These are phyloP conservation scores for Linum tenue DNA, from an alignment of 345 rosid species.

Conservation along the genomic window DNA sequence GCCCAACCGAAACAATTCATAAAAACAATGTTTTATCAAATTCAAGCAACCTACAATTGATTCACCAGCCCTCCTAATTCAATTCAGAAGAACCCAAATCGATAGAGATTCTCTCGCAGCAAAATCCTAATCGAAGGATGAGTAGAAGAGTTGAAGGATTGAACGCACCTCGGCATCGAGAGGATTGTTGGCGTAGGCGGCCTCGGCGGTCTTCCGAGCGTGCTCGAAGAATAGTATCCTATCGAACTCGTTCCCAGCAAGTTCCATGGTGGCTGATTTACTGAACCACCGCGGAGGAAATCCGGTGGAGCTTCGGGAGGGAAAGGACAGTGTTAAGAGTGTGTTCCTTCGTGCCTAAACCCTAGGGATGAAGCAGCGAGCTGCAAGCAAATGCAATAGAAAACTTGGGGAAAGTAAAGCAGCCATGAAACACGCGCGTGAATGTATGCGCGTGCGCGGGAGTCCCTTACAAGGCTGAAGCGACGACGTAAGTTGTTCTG, in stretches of 20 bases:
- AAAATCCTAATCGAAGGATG: background rate
- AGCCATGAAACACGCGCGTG: no score
- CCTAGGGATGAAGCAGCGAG: no score
- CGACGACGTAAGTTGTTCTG: no score
- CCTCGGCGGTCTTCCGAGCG: conserved; percentile 65
- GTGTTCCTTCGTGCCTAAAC: no score
- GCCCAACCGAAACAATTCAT: background rate
- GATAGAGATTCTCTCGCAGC: background rate
- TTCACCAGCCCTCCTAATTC: background rate
- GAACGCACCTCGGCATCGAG: conserved; percentile 63
- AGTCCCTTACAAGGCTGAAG: no score
- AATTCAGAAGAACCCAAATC: background rate
- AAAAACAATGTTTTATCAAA: background rate
- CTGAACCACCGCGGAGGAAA: no score
- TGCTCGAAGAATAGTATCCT: conserved; percentile 66
- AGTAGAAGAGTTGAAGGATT: background rate
- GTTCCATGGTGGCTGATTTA: conserved; percentile 42
- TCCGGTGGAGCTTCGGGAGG: no score
- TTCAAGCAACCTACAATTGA: background rate
- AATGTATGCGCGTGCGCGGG: no score
- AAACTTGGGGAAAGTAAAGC: no score
- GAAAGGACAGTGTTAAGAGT: no score
- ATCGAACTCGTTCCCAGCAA: conserved; percentile 49
- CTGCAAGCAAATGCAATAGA: no score
- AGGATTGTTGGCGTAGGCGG: conserved; percentile 50